These are phyloP conservation scores for Globisporangium paroecandrum DNA, from an alignment of 352 stramenopile species.

Conservation along the genomic window DNA sequence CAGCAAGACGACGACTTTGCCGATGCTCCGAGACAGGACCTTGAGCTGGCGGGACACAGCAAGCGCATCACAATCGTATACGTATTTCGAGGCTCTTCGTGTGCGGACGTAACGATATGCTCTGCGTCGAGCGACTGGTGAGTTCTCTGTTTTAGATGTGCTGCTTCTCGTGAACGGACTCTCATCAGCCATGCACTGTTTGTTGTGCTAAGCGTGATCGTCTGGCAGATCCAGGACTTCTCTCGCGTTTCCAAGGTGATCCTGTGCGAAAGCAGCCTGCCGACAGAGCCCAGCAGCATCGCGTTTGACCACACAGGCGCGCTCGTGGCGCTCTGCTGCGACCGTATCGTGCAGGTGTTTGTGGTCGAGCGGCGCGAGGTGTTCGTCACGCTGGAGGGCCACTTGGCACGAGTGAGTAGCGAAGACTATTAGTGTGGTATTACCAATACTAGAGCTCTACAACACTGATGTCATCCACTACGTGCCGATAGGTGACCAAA, in stretches of 20 bases:
- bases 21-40: constrained; percentile 16
- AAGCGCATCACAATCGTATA: constrained; percentile 41
- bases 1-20: constrained; percentile 13
- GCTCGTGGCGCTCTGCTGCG: constrained; percentile 49
- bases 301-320: constrained; percentile 66
- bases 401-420: constrained; percentile 45
- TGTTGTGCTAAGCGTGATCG: constrained; percentile 40
- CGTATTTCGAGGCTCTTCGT: constrained; percentile 20
- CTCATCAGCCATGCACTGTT: not conserved
- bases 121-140: constrained; percentile 71
- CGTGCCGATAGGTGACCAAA: constrained; percentile 54
- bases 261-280: constrained; percentile 33
- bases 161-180: not conserved
- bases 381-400: constrained; percentile 65
- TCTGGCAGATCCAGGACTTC: constrained; percentile 47
- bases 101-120: constrained; percentile 29
- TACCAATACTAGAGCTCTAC: not conserved
- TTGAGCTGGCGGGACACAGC: constrained; percentile 53
- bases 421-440: not conserved
- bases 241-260: constrained; percentile 29
- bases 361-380: constrained; percentile 49
- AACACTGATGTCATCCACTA: not conserved
- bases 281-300: constrained; percentile 38
- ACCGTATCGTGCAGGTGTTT: constrained; percentile 53
- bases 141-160: not conserved